These are phyloP conservation scores for Agrostemma githago DNA, from an alignment of 148 eudicot genomes.

Conservation along the genomic window DNA sequence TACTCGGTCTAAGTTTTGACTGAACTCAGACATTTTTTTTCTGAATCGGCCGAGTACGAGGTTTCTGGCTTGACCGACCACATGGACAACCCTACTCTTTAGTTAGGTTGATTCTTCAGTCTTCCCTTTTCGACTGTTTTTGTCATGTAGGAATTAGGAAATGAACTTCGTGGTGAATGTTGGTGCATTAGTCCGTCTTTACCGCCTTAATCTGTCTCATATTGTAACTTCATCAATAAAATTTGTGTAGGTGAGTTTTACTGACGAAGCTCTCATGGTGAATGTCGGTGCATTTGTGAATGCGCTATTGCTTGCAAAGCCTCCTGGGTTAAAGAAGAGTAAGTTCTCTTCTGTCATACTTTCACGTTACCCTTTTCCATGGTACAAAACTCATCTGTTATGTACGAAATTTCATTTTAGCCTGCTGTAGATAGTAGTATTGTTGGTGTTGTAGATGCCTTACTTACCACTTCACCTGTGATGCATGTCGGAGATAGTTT, in stretches of 20 bases:
- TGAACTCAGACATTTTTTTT: background rate
- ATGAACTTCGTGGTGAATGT: too few relatives aligned
- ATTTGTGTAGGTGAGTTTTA: constrained; percentile 47
- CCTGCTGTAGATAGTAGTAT: too few relatives aligned
- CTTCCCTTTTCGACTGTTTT: background rate
- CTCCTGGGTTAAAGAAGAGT: constrained; percentile 90
- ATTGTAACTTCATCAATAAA: background rate
- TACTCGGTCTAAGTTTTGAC: background rate
- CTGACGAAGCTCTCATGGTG: constrained; percentile 77
- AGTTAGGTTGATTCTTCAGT: background rate
- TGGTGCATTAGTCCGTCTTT: background rate
- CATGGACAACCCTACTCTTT: background rate
- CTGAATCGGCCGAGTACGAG: background rate
- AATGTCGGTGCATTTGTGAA: constrained; percentile 89
- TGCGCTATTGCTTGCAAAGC: constrained; percentile 91
- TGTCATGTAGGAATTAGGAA: constrained; percentile 43
- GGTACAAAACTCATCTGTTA: background rate
- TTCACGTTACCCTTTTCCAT: background rate
- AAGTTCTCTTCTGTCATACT: constrained; percentile 29
- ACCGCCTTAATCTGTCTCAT: background rate
- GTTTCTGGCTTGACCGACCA: background rate
- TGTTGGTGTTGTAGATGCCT: too few relatives aligned
- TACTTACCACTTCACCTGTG: background rate
- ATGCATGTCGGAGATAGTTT: background rate
- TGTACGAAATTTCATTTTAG: too few relatives aligned